Conservation (phyloP, 2,329 filamentous ascomycete species). For the Botryosphaeria dothidea region DNA sequence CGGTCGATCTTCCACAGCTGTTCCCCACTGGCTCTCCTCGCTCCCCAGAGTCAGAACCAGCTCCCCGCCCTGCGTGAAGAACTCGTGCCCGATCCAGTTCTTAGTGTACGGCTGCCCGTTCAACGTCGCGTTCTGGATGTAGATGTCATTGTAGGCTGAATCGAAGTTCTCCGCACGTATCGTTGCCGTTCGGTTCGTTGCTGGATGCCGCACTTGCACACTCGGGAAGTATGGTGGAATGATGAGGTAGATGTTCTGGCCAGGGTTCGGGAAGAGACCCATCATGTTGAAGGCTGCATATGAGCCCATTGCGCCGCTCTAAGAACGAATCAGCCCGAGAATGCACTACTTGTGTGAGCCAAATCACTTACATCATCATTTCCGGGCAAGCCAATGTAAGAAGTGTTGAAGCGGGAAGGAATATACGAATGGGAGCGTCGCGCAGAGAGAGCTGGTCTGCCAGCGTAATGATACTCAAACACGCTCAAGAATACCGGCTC, state of each 20-base stretch:
- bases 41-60: slow-evolving; percentile 45
- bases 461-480: slow-evolving; percentile 49
- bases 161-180: slow-evolving; percentile 45
- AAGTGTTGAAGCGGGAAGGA: slow-evolving; percentile 46
- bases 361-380: slow-evolving; percentile 42
- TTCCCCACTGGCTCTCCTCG: slow-evolving; percentile 48
- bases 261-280: slow-evolving; percentile 49
- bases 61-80: slow-evolving; percentile 46
- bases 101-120: slow-evolving; percentile 44
- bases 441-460: slow-evolving; percentile 44
- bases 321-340: not conserved
- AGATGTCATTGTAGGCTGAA: slow-evolving; percentile 42
- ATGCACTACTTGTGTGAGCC: too few relatives aligned
- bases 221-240: slow-evolving; percentile 48
- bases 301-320: slow-evolving; percentile 46
- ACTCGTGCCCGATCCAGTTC: slow-evolving; percentile 49
- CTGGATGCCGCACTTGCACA: slow-evolving; percentile 40
- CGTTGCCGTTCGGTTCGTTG: slow-evolving; percentile 44
- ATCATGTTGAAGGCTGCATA: slow-evolving; percentile 47
- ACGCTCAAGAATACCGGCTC: slow-evolving; percentile 50
- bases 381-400: slow-evolving; percentile 43
- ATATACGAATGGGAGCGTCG: slow-evolving; percentile 47
- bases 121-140: slow-evolving; percentile 46
- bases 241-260: slow-evolving; percentile 51
- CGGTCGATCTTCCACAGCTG: slow-evolving; percentile 41